A percentile compares a stretch with the other conserved stretches of the same genome.
Conservation (phyloP, 805 yeast species). For the Kodamaea restingae region DNA sequence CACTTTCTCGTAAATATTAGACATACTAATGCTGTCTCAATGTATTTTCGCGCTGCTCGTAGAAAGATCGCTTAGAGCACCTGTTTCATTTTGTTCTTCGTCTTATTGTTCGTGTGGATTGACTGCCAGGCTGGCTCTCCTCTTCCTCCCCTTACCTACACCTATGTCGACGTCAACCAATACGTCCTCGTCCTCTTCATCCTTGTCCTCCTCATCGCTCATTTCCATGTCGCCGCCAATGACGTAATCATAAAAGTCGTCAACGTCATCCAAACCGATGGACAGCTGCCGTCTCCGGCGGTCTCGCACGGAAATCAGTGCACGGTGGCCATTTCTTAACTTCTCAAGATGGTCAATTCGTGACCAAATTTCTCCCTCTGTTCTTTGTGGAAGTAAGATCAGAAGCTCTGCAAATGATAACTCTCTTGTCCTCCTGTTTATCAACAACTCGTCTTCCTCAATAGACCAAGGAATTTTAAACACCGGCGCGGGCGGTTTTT, state of each 20-base stretch:
- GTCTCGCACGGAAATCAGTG: slow-evolving; percentile 23
- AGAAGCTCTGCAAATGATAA: slow-evolving; percentile 69
- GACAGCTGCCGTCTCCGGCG: slow-evolving; percentile 34
- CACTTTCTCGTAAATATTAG: no score
- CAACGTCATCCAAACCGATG: slow-evolving; percentile 41
- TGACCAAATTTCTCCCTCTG: slow-evolving; percentile 69
- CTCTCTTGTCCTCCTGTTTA: slow-evolving; percentile 51
- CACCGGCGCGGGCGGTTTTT: slow-evolving; percentile 13
- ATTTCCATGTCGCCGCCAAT: slow-evolving; percentile 36
- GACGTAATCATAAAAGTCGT: slow-evolving; percentile 39
- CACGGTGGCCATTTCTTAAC: slow-evolving; percentile 30
- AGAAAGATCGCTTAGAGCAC: no score
- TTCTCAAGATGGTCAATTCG: slow-evolving; percentile 50
- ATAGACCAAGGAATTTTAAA: slow-evolving; percentile 44
- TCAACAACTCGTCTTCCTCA: slow-evolving; percentile 71
- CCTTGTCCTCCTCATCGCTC: slow-evolving; percentile 32
- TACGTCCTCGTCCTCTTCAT: slow-evolving; percentile 27
- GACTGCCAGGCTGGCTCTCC: slow-evolving; percentile 42
- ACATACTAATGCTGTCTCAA: no score
- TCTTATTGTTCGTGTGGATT: slow-evolving; percentile 27
- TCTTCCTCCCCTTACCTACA: slow-evolving; percentile 24
- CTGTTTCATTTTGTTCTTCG: no score
- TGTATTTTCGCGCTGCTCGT: no score
- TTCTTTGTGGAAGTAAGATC: slow-evolving; percentile 64
- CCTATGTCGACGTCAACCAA: slow-evolving; percentile 31